phyloP scores from a whole-genome alignment of 306 rosid genomes.

The Ormosia emarginata region DNA sequence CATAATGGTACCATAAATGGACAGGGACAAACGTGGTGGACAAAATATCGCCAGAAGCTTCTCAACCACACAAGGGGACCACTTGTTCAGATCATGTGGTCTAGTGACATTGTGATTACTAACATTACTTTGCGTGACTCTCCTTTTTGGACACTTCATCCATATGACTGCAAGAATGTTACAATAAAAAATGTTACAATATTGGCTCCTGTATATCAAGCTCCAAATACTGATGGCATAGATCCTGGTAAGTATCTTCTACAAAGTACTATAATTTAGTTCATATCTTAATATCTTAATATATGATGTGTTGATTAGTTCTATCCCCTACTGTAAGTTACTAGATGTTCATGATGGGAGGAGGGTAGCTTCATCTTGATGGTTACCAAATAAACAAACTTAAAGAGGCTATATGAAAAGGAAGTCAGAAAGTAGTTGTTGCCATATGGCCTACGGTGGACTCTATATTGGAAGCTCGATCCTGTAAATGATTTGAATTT shows the following conservation, averaged over 20 bases:
- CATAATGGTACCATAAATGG: slow-evolving; percentile 93
- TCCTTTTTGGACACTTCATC: slow-evolving; percentile 98
- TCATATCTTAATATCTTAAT: neutral
- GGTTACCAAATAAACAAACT: neutral
- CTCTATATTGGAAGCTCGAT: neutral
- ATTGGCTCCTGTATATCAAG: slow-evolving; percentile 72
- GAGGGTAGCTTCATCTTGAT: neutral
- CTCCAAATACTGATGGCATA: slow-evolving; percentile 95
- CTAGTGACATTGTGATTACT: slow-evolving; percentile 73
- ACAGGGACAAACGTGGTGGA: slow-evolving; percentile 96
- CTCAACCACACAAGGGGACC: slow-evolving; percentile 95
- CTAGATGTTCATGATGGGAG: neutral
- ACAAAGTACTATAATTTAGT: neutral
- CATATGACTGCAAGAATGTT: slow-evolving; percentile 88
- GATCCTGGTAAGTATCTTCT: slow-evolving; percentile 70
- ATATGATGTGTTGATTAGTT: neutral
- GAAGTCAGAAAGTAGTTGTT: neutral
- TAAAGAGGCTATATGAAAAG: neutral
- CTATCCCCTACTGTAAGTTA: neutral
- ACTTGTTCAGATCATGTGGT: slow-evolving; percentile 87
- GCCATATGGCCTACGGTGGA: neutral
- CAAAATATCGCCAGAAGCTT: slow-evolving; percentile 75
- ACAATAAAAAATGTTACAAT: slow-evolving; percentile 75
- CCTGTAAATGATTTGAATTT: neutral
- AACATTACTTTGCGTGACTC: slow-evolving; percentile 82